Percentiles rank a stretch among this genome's conserved stretches.
phyloP scores from a whole-genome alignment of 2,329 filamentous ascomycete species.

The Fusarium sp. region DNA sequence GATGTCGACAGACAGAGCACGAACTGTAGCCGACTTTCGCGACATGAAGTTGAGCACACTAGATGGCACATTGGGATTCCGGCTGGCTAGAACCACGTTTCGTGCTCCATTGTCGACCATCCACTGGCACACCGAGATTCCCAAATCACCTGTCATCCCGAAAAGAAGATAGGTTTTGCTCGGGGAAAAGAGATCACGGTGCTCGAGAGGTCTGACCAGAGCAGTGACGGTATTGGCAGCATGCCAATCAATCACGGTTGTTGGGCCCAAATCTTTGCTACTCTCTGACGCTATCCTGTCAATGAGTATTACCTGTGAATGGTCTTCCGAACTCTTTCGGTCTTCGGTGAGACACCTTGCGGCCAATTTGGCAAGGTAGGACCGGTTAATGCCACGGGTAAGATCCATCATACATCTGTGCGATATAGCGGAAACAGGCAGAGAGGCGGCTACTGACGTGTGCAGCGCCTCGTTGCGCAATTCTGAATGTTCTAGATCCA shows the following conservation, averaged over 20 bases:
- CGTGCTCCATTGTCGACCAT: constrained; percentile 1
- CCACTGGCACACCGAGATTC: background rate
- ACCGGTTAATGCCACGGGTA: background rate
- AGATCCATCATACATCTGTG: background rate
- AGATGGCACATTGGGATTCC: background rate
- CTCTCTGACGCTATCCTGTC: background rate
- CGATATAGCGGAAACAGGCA: background rate
- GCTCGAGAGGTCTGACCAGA: background rate
- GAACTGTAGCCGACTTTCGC: background rate
- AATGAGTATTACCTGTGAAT: background rate
- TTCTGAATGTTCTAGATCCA: background rate
- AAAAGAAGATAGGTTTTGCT: background rate
- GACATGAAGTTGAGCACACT: background rate
- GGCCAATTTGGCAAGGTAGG: background rate
- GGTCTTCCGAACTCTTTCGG: background rate
- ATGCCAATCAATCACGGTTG: background rate
- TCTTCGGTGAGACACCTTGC: background rate
- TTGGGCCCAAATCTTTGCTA: background rate
- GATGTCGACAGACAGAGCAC: constrained; percentile 7
- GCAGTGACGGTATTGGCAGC: background rate
- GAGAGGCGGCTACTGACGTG: background rate
- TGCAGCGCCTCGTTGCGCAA: background rate
- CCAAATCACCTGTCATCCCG: background rate
- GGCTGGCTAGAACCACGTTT: background rate
- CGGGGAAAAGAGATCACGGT: background rate